Conservation (phyloP, 2,329 filamentous ascomycete genomes). For the Stenocarpella maydis region DNA sequence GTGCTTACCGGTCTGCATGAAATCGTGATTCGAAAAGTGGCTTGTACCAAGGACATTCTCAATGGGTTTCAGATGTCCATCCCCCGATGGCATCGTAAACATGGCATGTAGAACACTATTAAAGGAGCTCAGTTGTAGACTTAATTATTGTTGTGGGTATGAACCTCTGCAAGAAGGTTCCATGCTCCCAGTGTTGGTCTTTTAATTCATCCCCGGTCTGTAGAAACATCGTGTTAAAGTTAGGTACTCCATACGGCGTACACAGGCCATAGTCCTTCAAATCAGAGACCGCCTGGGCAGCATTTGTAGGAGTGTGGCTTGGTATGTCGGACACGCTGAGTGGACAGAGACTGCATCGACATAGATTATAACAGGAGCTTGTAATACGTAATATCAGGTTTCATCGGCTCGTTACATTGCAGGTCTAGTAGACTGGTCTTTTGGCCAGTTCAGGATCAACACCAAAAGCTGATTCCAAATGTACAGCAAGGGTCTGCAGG, state of each 20-base stretch:
- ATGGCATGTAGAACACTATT: neutral
- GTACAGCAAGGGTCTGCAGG: neutral
- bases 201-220: neutral
- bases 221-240: neutral
- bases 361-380: neutral
- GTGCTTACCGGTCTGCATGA: neutral
- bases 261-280: neutral
- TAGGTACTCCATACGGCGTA: neutral
- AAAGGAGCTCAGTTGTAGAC: neutral
- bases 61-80: neutral
- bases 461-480: neutral
- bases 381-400: neutral
- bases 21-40: neutral
- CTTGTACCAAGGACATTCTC: neutral
- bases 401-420: too few relatives aligned
- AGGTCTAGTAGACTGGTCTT: too few relatives aligned
- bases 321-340: too few relatives aligned
- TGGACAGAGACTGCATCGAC: neutral
- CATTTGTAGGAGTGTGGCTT: neutral
- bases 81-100: neutral
- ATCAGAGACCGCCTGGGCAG: too few relatives aligned
- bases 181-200: too few relatives aligned
- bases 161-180: neutral
- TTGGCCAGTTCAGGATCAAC: too few relatives aligned
- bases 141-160: neutral